phyloP scores from a whole-genome alignment of 495 filamentous ascomycete genomes.

The Xylaria cubensis region DNA sequence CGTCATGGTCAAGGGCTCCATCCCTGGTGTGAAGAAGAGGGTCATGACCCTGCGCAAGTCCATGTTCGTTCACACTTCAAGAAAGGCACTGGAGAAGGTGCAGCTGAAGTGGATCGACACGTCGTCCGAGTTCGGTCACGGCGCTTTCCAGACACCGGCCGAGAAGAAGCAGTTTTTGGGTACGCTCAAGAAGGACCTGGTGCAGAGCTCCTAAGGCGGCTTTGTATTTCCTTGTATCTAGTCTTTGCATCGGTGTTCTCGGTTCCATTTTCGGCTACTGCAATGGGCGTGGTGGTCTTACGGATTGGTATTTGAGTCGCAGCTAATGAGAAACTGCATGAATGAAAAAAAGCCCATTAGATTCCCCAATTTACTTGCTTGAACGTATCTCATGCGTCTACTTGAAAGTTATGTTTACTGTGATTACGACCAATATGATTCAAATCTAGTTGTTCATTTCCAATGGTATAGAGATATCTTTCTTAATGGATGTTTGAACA shows the following conservation, averaged over 20 bases:
- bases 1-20: slow-evolving; percentile 95
- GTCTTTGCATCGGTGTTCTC: slow-evolving; percentile 63
- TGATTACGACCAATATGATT: neutral
- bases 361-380: slow-evolving; percentile 21
- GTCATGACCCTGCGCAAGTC: slow-evolving; percentile 99
- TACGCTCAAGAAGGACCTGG: slow-evolving; percentile 98
- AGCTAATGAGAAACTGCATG: slow-evolving; percentile 53
- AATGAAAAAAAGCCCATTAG: slow-evolving; percentile 46
- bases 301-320: slow-evolving; percentile 52
- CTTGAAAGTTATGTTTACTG: neutral
- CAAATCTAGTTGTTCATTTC: neutral
- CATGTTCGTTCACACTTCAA: slow-evolving; percentile 95
- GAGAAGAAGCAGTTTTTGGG: slow-evolving; percentile 96
- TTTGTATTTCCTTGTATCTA: slow-evolving; percentile 58
- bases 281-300: slow-evolving; percentile 48
- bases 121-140: slow-evolving; percentile 99
- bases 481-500: neutral
- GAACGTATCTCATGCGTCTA: neutral
- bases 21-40: slow-evolving; percentile 99
- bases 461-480: no score
- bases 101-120: slow-evolving; percentile 99
- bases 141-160: slow-evolving; percentile 96
- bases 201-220: slow-evolving; percentile 66
- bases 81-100: slow-evolving; percentile 96
- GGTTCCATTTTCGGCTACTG: slow-evolving; percentile 55